These are phyloP conservation scores for Arthrobotrys pseudoclavata DNA, from an alignment of 2,329 filamentous ascomycete species.

Conservation along the genomic window DNA sequence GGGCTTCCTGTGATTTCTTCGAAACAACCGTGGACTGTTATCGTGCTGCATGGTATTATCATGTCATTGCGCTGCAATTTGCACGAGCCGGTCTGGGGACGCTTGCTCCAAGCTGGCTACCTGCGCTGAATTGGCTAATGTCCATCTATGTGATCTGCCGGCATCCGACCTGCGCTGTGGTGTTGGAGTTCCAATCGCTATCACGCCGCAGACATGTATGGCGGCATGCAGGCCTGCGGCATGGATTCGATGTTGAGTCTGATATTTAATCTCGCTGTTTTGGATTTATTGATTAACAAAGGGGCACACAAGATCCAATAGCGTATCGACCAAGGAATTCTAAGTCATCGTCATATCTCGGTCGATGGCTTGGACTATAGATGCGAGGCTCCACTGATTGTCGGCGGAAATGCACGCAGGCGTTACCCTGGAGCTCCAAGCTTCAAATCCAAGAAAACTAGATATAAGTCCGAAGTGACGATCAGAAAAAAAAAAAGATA, in stretches of 20 bases:
- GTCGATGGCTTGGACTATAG: conserved; percentile 9
- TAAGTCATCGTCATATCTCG: conserved; percentile 7
- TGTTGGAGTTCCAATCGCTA: conserved; percentile 11
- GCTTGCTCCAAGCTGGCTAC: conserved; percentile 11
- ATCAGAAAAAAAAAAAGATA: conserved; percentile 5
- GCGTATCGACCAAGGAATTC: background rate
- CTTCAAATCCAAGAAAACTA: conserved; percentile 5
- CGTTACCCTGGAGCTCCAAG: conserved; percentile 18
- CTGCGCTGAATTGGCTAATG: conserved; percentile 15
- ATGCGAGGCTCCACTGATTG: conserved; percentile 38
- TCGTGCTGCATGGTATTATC: conserved; percentile 33
- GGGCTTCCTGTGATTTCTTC: conserved; percentile 13
- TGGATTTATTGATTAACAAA: background rate
- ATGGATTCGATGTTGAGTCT: background rate
- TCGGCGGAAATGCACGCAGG: conserved; percentile 28
- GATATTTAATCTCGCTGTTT: conserved; percentile 6
- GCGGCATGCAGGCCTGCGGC: conserved; percentile 16
- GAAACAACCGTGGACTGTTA: conserved; percentile 36
- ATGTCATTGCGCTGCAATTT: conserved; percentile 22
- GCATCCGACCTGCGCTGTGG: conserved; percentile 2
- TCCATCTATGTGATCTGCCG: conserved; percentile 12
- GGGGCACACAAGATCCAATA: background rate
- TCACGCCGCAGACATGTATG: conserved; percentile 23
- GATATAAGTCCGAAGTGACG: conserved; percentile 1
- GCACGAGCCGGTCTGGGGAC: conserved; percentile 3